These are phyloP conservation scores for Pisolithus tinctorius DNA, from an alignment of 768 basidiomycete species.

Conservation along the genomic window DNA sequence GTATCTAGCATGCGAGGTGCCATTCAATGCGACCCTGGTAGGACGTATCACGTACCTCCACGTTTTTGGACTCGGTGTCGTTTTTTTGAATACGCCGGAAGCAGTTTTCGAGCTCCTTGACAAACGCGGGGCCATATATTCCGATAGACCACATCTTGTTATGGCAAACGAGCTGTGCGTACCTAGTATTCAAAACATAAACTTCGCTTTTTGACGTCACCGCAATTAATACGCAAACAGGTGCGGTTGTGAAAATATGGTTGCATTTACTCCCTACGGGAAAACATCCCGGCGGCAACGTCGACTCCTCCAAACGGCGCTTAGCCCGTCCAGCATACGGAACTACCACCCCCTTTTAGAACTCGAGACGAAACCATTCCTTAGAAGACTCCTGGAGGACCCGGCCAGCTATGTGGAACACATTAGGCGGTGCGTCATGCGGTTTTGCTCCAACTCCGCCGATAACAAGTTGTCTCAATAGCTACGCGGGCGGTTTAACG, in stretches of 20 bases:
- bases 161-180: slow-evolving; percentile 70
- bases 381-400: slow-evolving; percentile 45
- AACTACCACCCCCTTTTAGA: slow-evolving; percentile 52
- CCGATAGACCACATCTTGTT: slow-evolving; percentile 62
- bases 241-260: slow-evolving; percentile 64
- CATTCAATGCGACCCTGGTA: neutral
- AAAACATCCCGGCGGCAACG: slow-evolving; percentile 60
- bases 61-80: slow-evolving; percentile 57
- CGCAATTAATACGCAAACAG: slow-evolving; percentile 16
- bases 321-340: slow-evolving; percentile 46
- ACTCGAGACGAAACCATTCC: slow-evolving; percentile 50
- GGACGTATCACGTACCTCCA: slow-evolving; percentile 63
- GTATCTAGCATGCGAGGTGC: too few species aligned
- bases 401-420: slow-evolving; percentile 30
- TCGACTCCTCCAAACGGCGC: slow-evolving; percentile 57
- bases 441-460: too few species aligned
- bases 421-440: slow-evolving; percentile 24
- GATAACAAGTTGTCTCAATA: slow-evolving; percentile 16
- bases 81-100: slow-evolving; percentile 60
- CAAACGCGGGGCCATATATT: slow-evolving; percentile 63
- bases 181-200: neutral
- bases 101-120: slow-evolving; percentile 61
- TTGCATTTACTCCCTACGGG: slow-evolving; percentile 62
- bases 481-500: slow-evolving; percentile 49
- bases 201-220: neutral